A percentile compares a stretch with the other conserved stretches of the same genome.
These are phyloP conservation scores for thale cress (Arabidopsis thaliana) DNA, from an alignment of 345 rosid species.

Conservation along the genomic window TAIR10.1 NC_003075.7:9203501-9204000, in stretches of 20 bases:
- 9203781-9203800: neutral
- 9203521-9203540: neutral
- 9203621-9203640: constrained; percentile 69
- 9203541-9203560: constrained; percentile 15
- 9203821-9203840: neutral
- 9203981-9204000: constrained; percentile 12
- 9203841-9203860: constrained; percentile 1
- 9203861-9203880: neutral
- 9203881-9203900: constrained; percentile 15
- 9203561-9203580: constrained; percentile 24
- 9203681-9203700: neutral
- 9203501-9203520: neutral
- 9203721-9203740: neutral
- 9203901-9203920: neutral
- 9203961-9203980: constrained; percentile 84
- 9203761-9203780: neutral
- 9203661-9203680: constrained; percentile 80
- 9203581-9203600: constrained; percentile 43
- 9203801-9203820: neutral
- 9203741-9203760: constrained; percentile 20
- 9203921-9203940: constrained; percentile 11
- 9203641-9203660: constrained; percentile 70
- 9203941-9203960: constrained; percentile 83
- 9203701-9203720: neutral
- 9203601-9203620: constrained; percentile 92